Conservation (phyloP, 228 moss, liverwort and hornwort species). For the Sphagnum fallax region DNA sequence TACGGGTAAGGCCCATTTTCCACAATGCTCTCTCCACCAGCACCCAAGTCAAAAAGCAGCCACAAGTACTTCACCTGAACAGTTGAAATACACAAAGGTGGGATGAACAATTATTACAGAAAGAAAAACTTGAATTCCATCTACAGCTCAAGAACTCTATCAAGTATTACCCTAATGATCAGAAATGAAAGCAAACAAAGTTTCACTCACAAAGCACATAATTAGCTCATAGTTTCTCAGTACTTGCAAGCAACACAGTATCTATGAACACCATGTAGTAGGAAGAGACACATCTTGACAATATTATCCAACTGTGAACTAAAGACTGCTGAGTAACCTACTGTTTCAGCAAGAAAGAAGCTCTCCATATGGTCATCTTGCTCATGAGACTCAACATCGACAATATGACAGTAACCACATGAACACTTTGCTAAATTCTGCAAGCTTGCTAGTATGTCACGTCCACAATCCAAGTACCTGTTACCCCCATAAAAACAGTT, state of each 20-base stretch:
- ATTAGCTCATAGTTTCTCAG: too few relatives aligned
- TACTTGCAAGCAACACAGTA: too few relatives aligned
- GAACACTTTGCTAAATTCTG: slow-evolving; percentile 73
- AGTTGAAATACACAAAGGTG: not conserved
- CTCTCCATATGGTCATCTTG: slow-evolving; percentile 99
- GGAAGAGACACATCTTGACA: too few relatives aligned
- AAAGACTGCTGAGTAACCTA: slow-evolving; percentile 18
- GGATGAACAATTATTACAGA: not conserved
- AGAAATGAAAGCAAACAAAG: too few relatives aligned
- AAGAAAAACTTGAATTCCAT: not conserved
- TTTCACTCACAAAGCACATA: too few relatives aligned
- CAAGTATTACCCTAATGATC: too few relatives aligned
- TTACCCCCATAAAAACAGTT: not conserved
- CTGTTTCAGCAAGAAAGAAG: slow-evolving; percentile 95
- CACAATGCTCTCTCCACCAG: slow-evolving; percentile 80
- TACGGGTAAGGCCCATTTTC: slow-evolving; percentile 85
- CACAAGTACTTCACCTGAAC: slow-evolving; percentile 84
- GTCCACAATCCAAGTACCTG: slow-evolving; percentile 88
- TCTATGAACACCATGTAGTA: too few relatives aligned
- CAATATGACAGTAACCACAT: slow-evolving; percentile 96
- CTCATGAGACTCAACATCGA: slow-evolving; percentile 84
- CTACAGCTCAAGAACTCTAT: not conserved
- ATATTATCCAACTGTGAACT: too few relatives aligned
- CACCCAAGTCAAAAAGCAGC: slow-evolving; percentile 92
- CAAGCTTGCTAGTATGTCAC: slow-evolving; percentile 80